Evolutionary conservation across 2,329 filamentous ascomycete genomes (phyloP).

Genomic region (Colletotrichum truncatum): DNA sequence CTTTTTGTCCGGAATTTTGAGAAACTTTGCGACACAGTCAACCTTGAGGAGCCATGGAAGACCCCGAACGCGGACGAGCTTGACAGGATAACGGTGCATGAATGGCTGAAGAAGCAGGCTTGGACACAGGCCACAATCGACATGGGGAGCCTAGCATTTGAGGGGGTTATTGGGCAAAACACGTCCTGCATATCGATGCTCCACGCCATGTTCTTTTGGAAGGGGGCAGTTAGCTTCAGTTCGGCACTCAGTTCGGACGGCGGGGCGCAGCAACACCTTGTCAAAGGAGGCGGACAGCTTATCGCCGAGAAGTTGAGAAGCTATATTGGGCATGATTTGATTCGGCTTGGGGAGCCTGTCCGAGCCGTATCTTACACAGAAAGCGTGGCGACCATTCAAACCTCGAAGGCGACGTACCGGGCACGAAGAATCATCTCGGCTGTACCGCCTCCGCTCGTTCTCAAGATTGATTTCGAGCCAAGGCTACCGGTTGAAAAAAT

Average conservation of each 20-base stretch:
- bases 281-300: constrained; percentile 22
- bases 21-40: constrained; percentile 18
- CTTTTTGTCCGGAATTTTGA: constrained; percentile 19
- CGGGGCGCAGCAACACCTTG: constrained; percentile 23
- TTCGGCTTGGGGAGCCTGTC: constrained; percentile 25
- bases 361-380: constrained; percentile 10
- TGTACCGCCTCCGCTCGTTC: constrained; percentile 21
- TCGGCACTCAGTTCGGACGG: constrained; percentile 3
- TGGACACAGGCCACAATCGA: constrained; percentile 15
- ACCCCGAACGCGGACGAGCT: constrained; percentile 21
- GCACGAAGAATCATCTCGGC: constrained; percentile 21
- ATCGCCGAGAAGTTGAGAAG: constrained; percentile 27
- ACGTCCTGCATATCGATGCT: constrained; percentile 26
- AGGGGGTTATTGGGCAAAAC: constrained; percentile 20
- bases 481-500: constrained; percentile 23
- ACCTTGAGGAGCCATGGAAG: constrained; percentile 24
- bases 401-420: neutral
- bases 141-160: constrained; percentile 15
- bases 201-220: constrained; percentile 30
- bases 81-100: constrained; percentile 15
- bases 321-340: constrained; percentile 8
- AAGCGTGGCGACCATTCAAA: constrained; percentile 6
- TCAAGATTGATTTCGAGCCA: constrained; percentile 27
- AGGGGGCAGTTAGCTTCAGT: constrained; percentile 1
- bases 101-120: constrained; percentile 9